Percentiles rank a stretch among this genome's conserved stretches.
These are phyloP conservation scores for Ottelia alismoides DNA, from an alignment of 106 monocot genomes.

Conservation along the genomic window DNA sequence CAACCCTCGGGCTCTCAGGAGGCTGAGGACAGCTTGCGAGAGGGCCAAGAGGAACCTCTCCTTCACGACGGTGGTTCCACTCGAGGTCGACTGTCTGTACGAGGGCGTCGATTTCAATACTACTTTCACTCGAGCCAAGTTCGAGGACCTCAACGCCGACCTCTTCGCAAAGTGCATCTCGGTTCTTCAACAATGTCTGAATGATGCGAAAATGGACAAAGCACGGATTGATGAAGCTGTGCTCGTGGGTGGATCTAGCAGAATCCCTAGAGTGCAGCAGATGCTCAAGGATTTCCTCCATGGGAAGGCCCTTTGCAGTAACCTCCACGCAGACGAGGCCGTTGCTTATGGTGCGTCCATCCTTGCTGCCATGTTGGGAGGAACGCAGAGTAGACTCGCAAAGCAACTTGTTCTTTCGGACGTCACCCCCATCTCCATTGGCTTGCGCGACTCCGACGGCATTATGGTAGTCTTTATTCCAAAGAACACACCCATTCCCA, in stretches of 20 bases:
- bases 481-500: constrained; percentile 49
- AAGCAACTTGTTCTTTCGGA: constrained; percentile 27
- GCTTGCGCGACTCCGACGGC: constrained; percentile 17
- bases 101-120: constrained; percentile 16
- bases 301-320: constrained; percentile 26
- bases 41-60: constrained; percentile 13
- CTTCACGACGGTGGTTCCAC: constrained; percentile 3
- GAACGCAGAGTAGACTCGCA: constrained; percentile 17
- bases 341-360: constrained; percentile 12
- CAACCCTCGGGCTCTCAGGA: not conserved
- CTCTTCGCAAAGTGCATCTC: constrained; percentile 51
- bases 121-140: constrained; percentile 4
- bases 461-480: constrained; percentile 46
- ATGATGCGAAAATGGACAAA: constrained; percentile 21
- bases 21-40: constrained; percentile 12
- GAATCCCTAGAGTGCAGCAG: constrained; percentile 39
- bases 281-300: constrained; percentile 25
- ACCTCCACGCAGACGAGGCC: constrained; percentile 14
- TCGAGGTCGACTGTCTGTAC: constrained; percentile 13
- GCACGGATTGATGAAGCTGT: constrained; percentile 5
- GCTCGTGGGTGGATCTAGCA: constrained; percentile 11
- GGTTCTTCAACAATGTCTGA: constrained; percentile 44
- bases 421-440: constrained; percentile 17
- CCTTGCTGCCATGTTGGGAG: constrained; percentile 12
- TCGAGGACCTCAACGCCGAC: constrained; percentile 23